phyloP scores from a whole-genome alignment of 2,329 filamentous ascomycete genomes.

The Nemania diffusa region DNA sequence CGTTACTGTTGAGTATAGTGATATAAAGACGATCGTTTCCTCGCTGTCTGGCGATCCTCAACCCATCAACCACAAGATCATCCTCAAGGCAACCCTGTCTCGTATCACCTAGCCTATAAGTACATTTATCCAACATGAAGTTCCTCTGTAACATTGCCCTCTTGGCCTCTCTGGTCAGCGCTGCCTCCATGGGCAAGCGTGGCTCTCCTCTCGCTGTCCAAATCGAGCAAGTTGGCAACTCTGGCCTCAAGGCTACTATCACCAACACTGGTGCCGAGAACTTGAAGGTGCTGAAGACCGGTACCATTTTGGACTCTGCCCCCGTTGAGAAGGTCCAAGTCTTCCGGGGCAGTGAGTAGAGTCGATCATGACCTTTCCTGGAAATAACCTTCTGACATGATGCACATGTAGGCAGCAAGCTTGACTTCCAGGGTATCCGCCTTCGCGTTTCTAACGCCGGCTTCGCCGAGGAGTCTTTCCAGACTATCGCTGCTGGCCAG shows the following conservation, averaged over 20 bases:
- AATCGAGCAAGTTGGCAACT: slow-evolving; percentile 61
- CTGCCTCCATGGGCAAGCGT: slow-evolving; percentile 52
- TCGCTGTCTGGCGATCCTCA: slow-evolving; percentile 28
- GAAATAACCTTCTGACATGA: neutral
- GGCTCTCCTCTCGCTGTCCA: slow-evolving; percentile 57
- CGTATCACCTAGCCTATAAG: slow-evolving; percentile 20
- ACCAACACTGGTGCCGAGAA: slow-evolving; percentile 62
- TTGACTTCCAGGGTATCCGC: slow-evolving; percentile 59
- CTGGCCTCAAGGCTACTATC: slow-evolving; percentile 63
- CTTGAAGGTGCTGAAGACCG: slow-evolving; percentile 64
- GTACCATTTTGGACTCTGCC: slow-evolving; percentile 63
- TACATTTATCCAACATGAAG: slow-evolving; percentile 51
- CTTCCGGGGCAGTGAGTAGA: slow-evolving; percentile 57
- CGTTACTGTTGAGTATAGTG: neutral
- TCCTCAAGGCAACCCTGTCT: slow-evolving; percentile 33
- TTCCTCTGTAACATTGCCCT: slow-evolving; percentile 51
- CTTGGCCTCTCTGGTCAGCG: slow-evolving; percentile 52
- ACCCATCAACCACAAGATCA: slow-evolving; percentile 37
- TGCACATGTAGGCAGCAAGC: slow-evolving; percentile 31
- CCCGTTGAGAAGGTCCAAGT: slow-evolving; percentile 65
- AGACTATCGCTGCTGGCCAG: slow-evolving; percentile 59
- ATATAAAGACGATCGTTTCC: slow-evolving; percentile 36
- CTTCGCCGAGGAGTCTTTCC: slow-evolving; percentile 61
- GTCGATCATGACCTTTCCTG: neutral
- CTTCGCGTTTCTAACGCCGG: slow-evolving; percentile 58